Evolutionary conservation across 441 rosid genomes (phyloP).

Genomic region (Isatis lusitanica): DNA sequence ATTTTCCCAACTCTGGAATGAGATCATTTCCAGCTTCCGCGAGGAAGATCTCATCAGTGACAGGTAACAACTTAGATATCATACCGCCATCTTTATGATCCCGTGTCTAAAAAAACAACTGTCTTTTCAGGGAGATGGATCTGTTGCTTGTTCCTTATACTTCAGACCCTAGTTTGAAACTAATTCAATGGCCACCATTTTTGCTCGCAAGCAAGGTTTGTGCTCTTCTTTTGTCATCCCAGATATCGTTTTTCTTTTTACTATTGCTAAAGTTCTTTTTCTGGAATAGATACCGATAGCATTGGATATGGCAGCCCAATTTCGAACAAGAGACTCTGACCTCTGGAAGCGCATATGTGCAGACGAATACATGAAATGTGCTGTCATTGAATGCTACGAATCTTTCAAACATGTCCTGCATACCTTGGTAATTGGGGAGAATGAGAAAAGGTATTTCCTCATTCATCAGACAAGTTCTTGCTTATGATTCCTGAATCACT

Average conservation of each 20-base stretch:
- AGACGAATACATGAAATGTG: constrained; percentile 98
- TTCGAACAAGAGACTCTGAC: constrained; percentile 82
- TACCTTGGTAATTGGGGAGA: constrained; percentile 85
- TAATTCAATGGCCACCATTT: constrained; percentile 99
- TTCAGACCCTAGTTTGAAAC: constrained; percentile 89
- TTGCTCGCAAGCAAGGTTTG: constrained; percentile 98
- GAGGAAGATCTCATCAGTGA: constrained; percentile 99
- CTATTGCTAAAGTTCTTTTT: constrained; percentile 22
- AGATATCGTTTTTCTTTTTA: background rate
- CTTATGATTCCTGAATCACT: constrained; percentile 6
- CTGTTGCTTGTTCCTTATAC: constrained; percentile 93
- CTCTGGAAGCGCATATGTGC: constrained; percentile 97
- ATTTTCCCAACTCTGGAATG: constrained; percentile 99
- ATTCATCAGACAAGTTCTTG: constrained; percentile 4
- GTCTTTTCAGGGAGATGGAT: constrained; percentile 92
- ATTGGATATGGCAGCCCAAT: constrained; percentile 94
- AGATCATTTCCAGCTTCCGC: constrained; percentile 91
- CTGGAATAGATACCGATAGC: constrained; percentile 87
- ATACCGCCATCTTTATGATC: constrained; percentile 9
- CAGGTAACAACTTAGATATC: constrained; percentile 58
- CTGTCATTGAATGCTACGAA: constrained; percentile 96
- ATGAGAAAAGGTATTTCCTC: constrained; percentile 79
- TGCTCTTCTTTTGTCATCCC: constrained; percentile 21
- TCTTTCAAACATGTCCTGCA: constrained; percentile 84
- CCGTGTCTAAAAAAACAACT: constrained; percentile 34